Base-by-base conservation (phyloP, 2,329 filamentous ascomycete genomes). In the Cladosporium halotolerans region DNA sequence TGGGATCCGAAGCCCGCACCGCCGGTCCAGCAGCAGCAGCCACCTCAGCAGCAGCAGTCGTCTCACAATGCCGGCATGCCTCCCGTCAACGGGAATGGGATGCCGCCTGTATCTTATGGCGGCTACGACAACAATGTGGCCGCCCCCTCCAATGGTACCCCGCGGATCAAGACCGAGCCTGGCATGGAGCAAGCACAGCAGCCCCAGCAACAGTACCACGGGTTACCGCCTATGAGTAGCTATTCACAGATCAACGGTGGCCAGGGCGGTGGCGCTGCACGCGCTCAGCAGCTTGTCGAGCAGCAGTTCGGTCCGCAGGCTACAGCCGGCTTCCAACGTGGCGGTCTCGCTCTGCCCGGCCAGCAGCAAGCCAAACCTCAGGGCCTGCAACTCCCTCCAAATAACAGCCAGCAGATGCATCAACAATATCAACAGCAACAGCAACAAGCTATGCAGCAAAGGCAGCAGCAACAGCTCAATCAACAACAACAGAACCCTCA, bases 1-100 rank as follows among this genome's bases (percentile, higher is more conserved):
- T 99, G 93, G 93, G 93, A 99, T 68, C 92, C 93, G 41, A 85
- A 87, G 67, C 85, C 86, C 46, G 84, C 87, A 49, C 79, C 81
- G 48, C 76, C 64, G 8, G 48, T 36, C n/a, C 45, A 19, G 39
- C 48, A 43, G 23, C 48, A 44, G 16, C 47, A 31, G 31, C 48
- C 31, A 16, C 48, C 36, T 13, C 40, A 44, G 28, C 39, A 44
- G 32, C 76, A 62, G 55, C 67, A 57, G 36, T 38, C 55, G 40
- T n/a, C 33, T 14, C 47, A 50, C 14, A 43, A 68, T 43, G 62
- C 40, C 5, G 40, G 47, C 36, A 32, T 39, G 48, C 60, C 41
- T 33, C 42, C 33, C 23, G 32, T 2, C 40, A 42, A 42, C 40
- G 11, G 23, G 10, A 53, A 53, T 28, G 50, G 50, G 47, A 49